A percentile compares a stretch with the other conserved stretches of the same genome.
phyloP scores from a whole-genome alignment of 2,329 filamentous ascomycete genomes.

The Pseudohalonectria lignicola region DNA sequence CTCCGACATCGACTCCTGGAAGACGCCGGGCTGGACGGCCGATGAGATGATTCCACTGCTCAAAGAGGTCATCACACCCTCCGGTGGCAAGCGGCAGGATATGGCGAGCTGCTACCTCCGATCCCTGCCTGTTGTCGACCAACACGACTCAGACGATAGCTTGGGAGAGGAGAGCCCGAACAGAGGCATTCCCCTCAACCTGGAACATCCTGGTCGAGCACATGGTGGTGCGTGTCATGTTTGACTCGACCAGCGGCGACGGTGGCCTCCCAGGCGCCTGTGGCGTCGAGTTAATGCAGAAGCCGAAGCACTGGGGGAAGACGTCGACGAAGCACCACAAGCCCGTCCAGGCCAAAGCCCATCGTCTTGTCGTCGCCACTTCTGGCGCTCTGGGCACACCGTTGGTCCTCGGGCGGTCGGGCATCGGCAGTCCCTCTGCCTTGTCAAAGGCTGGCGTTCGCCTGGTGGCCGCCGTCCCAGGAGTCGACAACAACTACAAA shows the following conservation, averaged over 20 bases:
- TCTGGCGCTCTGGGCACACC: constrained; percentile 42
- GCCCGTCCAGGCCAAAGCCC: constrained; percentile 28
- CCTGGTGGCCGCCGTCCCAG: constrained; percentile 35
- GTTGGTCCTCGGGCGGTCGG: constrained; percentile 49
- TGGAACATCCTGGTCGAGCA: constrained; percentile 17
- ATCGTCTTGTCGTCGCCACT: constrained; percentile 38
- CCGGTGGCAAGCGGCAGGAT: constrained; percentile 24
- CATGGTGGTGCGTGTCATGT: constrained; percentile 32
- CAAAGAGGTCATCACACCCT: constrained; percentile 28
- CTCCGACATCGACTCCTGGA: constrained; percentile 16
- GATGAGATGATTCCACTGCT: constrained; percentile 32
- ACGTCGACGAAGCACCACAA: constrained; percentile 11
- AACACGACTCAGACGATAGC: too few species aligned
- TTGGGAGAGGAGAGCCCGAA: constrained; percentile 10
- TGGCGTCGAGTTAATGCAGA: constrained; percentile 44
- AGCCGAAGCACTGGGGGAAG: constrained; percentile 15
- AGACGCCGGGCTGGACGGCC: constrained; percentile 13
- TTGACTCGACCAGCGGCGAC: constrained; percentile 23
- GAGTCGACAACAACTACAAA: constrained; percentile 41
- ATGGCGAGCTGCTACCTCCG: constrained; percentile 17
- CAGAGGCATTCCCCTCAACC: neutral
- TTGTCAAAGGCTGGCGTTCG: constrained; percentile 30
- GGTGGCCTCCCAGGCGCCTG: constrained; percentile 31
- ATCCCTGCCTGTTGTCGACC: too few species aligned
- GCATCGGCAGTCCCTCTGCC: constrained; percentile 41